Percentiles rank a stretch among this genome's conserved stretches.
Evolutionary conservation across 1,284 basidiomycete genomes (phyloP).

Genomic region (Kwoniella shivajii): DNA sequence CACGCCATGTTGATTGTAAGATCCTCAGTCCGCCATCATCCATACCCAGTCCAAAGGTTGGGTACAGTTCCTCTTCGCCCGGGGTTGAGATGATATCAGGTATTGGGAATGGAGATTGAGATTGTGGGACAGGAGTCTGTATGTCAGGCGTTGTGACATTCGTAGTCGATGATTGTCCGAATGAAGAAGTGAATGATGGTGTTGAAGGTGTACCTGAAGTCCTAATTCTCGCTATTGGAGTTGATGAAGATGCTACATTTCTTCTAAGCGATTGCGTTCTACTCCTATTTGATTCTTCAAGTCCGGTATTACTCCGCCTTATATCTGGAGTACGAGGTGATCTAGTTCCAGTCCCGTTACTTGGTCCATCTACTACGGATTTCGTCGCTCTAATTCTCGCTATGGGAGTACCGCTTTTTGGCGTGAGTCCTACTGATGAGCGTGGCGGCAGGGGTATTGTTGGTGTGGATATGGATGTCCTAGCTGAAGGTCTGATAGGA

Average conservation of each 20-base stretch:
- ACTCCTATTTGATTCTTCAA: neutral
- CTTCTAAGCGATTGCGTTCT: conserved; percentile 9
- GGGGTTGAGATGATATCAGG: neutral
- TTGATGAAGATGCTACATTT: neutral
- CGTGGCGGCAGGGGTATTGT: neutral
- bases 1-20: conserved; percentile 5
- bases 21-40: conserved; percentile 5
- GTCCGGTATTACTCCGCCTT: conserved; percentile 4
- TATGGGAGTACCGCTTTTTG: conserved; percentile 3
- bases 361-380: conserved; percentile 5
- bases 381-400: conserved; percentile 12
- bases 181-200: neutral
- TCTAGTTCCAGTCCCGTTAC: neutral
- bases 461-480: neutral
- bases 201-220: conserved; percentile 1
- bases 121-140: neutral
- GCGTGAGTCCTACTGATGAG: neutral
- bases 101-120: neutral
- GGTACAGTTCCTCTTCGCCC: neutral
- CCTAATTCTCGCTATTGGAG: conserved; percentile 4
- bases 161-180: neutral
- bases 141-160: neutral
- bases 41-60: conserved; percentile 1
- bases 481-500: neutral
- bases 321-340: conserved; percentile 11